A percentile compares a stretch with the other conserved stretches of the same genome.
Conservation (phyloP, 495 filamentous ascomycete genomes). For the Aspergillus kassunensis region DNA sequence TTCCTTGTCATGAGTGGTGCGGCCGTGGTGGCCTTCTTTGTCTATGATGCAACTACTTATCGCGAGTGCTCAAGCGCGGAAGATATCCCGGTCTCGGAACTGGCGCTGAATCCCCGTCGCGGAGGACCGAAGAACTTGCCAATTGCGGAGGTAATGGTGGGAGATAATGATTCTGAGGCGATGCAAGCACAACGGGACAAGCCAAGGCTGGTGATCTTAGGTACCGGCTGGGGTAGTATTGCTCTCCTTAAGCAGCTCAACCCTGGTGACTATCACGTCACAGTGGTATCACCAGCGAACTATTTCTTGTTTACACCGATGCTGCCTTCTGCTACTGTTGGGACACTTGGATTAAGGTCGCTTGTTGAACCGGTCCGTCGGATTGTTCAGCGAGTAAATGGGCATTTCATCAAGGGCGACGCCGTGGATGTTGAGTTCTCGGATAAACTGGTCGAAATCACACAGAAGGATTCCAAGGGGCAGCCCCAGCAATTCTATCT, state of each 20-base stretch:
- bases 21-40: constrained; percentile 75
- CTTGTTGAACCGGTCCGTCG: constrained; percentile 89
- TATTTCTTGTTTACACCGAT: constrained; percentile 99
- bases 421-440: constrained; percentile 91
- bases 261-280: constrained; percentile 88
- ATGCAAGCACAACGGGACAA: constrained; percentile 72
- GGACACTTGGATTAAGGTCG: constrained; percentile 84
- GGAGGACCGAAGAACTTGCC: constrained; percentile 97
- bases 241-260: constrained; percentile 86
- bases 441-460: constrained; percentile 81
- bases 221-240: constrained; percentile 93
- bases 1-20: constrained; percentile 51
- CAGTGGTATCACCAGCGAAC: constrained; percentile 87
- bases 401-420: constrained; percentile 83
- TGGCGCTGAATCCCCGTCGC: constrained; percentile 73
- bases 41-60: constrained; percentile 94
- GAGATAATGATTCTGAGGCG: constrained; percentile 75
- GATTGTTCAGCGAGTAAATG: constrained; percentile 70
- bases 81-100: constrained; percentile 77
- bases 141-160: constrained; percentile 78
- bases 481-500: constrained; percentile 79
- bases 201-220: constrained; percentile 86
- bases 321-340: constrained; percentile 94
- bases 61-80: constrained; percentile 55
- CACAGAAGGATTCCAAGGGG: constrained; percentile 66